These are phyloP conservation scores for Cercospora sojina DNA, from an alignment of 2,329 filamentous ascomycete genomes.

Conservation along the genomic window DNA sequence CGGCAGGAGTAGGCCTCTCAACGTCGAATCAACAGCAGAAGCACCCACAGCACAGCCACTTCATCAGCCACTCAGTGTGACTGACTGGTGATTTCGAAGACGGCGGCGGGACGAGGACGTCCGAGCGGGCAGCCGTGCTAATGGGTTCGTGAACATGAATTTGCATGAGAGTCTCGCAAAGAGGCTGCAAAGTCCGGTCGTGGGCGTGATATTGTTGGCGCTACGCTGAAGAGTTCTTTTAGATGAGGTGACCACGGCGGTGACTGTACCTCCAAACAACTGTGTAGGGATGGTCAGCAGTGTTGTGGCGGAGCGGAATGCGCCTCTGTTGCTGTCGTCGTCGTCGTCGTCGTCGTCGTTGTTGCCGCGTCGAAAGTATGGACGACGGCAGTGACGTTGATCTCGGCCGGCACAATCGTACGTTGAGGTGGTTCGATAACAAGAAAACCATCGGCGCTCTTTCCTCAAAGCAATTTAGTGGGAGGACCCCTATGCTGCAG, in stretches of 20 bases:
- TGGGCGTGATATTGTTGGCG: neutral
- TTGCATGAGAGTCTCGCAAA: neutral
- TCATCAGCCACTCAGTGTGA: neutral
- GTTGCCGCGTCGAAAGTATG: neutral
- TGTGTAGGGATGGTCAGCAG: neutral
- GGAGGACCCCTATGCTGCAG: conserved; percentile 2
- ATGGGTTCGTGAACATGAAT: neutral
- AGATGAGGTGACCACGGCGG: neutral
- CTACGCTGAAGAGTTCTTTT: neutral
- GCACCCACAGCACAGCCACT: neutral
- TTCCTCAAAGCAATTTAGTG: conserved; percentile 1
- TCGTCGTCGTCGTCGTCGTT: neutral
- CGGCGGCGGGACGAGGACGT: neutral
- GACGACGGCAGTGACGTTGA: neutral
- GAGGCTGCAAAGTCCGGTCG: neutral
- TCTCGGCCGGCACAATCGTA: conserved; percentile 2
- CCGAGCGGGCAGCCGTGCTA: neutral
- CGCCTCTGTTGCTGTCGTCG: neutral
- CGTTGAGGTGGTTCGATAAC: conserved; percentile 10
- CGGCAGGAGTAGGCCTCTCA: neutral
- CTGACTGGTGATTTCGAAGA: neutral
- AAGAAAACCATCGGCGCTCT: neutral
- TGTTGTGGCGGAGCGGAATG: neutral
- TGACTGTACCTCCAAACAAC: neutral
- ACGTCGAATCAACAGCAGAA: neutral